These are phyloP conservation scores for Bisporella sp. DNA, from an alignment of 2,329 filamentous ascomycete species.

Conservation along the genomic window DNA sequence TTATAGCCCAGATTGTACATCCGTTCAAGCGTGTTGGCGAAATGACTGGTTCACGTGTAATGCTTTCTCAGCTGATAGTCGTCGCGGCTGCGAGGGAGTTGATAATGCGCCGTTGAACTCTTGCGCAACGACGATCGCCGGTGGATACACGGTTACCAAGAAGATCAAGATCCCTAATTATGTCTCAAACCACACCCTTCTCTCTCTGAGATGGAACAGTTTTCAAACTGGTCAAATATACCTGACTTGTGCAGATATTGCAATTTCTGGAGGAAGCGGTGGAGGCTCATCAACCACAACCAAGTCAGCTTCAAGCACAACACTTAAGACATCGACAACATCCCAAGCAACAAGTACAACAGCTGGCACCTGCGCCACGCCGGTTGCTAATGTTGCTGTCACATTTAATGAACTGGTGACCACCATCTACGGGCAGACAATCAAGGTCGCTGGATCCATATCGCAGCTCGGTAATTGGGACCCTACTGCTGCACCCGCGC, in stretches of 20 bases:
- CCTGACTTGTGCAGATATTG: constrained; percentile 45
- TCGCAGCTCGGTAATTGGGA: constrained; percentile 58
- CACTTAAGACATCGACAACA: constrained; percentile 11
- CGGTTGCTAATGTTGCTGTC: constrained; percentile 44
- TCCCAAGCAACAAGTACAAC: constrained; percentile 7
- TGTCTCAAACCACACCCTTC: constrained; percentile 40
- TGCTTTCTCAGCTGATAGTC: constrained; percentile 34
- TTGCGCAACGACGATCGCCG: constrained; percentile 44
- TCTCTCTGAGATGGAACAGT: constrained; percentile 47
- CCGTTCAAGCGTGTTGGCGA: constrained; percentile 37
- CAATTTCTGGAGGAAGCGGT: constrained; percentile 26
- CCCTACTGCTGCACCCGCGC: constrained; percentile 41
- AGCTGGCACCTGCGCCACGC: constrained; percentile 33
- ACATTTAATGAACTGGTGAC: constrained; percentile 53
- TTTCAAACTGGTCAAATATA: constrained; percentile 49
- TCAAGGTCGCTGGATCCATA: constrained; percentile 58
- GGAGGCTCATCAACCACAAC: neutral
- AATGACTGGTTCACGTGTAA: constrained; percentile 52
- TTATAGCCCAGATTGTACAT: constrained; percentile 40
- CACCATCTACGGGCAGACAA: constrained; percentile 54
- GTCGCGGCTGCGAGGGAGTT: neutral
- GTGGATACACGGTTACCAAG: constrained; percentile 46
- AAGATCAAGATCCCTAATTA: constrained; percentile 29
- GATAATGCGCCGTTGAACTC: constrained; percentile 33
- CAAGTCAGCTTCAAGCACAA: neutral